These are phyloP conservation scores for Peronospora belbahrii DNA, from an alignment of 352 stramenopile genomes.

Conservation along the genomic window DNA sequence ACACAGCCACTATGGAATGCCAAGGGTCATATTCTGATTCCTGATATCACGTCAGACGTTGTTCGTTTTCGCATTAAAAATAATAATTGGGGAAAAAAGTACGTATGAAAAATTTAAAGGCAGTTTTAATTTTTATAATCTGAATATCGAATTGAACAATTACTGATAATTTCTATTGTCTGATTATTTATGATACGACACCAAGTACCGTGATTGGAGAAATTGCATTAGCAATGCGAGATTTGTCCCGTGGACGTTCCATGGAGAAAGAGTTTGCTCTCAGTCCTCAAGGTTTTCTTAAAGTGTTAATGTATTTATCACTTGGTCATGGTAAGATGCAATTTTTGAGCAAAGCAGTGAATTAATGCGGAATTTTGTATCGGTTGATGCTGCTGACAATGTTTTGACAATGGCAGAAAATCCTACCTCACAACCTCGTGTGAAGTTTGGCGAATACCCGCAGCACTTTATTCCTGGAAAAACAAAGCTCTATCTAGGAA, in stretches of 20 bases:
- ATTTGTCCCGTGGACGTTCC: slow-evolving; percentile 60
- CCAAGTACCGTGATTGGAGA: slow-evolving; percentile 66
- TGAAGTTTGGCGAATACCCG: slow-evolving; percentile 64
- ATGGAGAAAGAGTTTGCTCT: slow-evolving; percentile 79
- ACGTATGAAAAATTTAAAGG: no score
- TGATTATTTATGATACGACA: no score
- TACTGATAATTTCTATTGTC: no score
- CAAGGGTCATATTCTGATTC: slow-evolving; percentile 62
- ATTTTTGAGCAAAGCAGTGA: neutral
- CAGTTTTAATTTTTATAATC: no score
- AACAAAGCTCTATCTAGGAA: slow-evolving; percentile 58
- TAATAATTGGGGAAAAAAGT: slow-evolving; percentile 79
- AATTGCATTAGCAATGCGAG: slow-evolving; percentile 53
- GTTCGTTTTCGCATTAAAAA: slow-evolving; percentile 68
- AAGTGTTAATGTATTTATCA: slow-evolving; percentile 62
- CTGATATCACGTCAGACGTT: slow-evolving; percentile 56
- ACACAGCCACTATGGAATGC: slow-evolving; percentile 65
- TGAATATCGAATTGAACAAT: no score
- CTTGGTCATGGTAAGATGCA: slow-evolving; percentile 45
- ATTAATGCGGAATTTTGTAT: neutral
- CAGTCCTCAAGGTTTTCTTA: slow-evolving; percentile 58
- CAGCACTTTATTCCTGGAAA: slow-evolving; percentile 69
- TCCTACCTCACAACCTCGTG: slow-evolving; percentile 48
- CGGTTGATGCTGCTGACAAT: slow-evolving; percentile 3
- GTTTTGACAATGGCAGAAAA: slow-evolving; percentile 38